Conservation (phyloP, 495 filamentous ascomycete genomes). For the Lasiosphaeria hispida region DNA sequence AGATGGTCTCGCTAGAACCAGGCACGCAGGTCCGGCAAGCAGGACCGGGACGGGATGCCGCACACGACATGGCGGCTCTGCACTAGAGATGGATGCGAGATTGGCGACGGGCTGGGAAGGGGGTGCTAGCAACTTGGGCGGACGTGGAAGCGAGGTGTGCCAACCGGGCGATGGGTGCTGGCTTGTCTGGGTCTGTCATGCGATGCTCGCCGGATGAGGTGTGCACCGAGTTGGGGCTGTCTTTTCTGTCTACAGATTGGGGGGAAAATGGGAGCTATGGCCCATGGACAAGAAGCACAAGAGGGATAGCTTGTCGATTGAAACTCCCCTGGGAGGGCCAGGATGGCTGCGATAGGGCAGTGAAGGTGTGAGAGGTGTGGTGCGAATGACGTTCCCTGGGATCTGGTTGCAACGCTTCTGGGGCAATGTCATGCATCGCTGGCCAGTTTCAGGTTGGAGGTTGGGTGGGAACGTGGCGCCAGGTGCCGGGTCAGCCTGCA, state of each 20-base stretch:
- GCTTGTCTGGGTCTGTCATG: conserved; percentile 2
- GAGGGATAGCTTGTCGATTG: no score
- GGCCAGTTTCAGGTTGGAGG: conserved; percentile 12
- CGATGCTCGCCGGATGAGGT: not conserved
- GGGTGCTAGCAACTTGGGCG: not conserved
- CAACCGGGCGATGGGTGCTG: not conserved
- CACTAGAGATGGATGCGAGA: conserved; percentile 9
- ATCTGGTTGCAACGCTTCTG: conserved; percentile 12
- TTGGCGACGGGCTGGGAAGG: conserved; percentile 4
- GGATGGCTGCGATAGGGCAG: no score
- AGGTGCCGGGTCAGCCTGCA: no score
- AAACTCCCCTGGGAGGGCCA: no score
- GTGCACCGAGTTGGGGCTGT: not conserved
- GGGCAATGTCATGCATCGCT: conserved; percentile 16
- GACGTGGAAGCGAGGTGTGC: not conserved
- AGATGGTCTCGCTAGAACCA: not conserved
- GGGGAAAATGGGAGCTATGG: no score
- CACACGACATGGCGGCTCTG: not conserved
- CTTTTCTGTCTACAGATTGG: not conserved
- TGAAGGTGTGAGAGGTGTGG: no score
- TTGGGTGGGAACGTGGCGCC: no score
- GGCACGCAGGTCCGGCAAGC: conserved; percentile 1
- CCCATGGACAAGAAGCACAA: no score
- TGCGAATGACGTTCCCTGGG: not conserved
- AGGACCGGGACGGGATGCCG: conserved; percentile 9